A percentile compares a stretch with the other conserved stretches of the same genome.
phyloP scores from a whole-genome alignment of 1,139 yeast genomes.

The Pneumocystis carinii region DNA sequence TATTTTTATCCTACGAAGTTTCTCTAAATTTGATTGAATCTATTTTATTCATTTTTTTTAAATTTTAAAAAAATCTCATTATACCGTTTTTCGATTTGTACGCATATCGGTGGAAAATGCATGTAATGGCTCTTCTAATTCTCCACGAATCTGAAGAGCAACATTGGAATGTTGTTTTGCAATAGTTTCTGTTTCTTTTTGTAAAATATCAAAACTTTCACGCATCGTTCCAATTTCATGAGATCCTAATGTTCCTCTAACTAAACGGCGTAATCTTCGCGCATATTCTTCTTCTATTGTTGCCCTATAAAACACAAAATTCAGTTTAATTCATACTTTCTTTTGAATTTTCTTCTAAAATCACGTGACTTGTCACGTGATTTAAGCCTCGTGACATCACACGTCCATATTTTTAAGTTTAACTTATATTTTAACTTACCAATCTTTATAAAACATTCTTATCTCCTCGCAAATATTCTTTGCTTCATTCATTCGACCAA shows the following conservation, averaged over 20 bases:
- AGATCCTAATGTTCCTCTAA: slow-evolving; percentile 39
- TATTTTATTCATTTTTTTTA: slow-evolving; percentile 3
- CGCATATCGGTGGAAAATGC: slow-evolving; percentile 31
- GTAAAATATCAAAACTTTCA: slow-evolving; percentile 44
- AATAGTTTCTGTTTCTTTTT: slow-evolving; percentile 39
- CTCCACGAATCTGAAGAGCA: slow-evolving; percentile 31
- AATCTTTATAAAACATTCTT: slow-evolving; percentile 30
- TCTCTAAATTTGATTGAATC: slow-evolving; percentile 30
- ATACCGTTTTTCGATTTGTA: slow-evolving; percentile 32
- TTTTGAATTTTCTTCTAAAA: no score
- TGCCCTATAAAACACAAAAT: slow-evolving; percentile 22
- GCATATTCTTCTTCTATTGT: slow-evolving; percentile 62
- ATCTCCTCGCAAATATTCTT: slow-evolving; percentile 34
- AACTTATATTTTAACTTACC: slow-evolving; percentile 14
- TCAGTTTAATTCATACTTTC: not conserved
- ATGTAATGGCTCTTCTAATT: slow-evolving; percentile 31
- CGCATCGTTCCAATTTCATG: slow-evolving; percentile 47
- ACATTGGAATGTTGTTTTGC: slow-evolving; percentile 35
- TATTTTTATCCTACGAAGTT: slow-evolving; percentile 29
- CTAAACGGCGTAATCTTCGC: slow-evolving; percentile 31
- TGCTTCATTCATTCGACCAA: slow-evolving; percentile 48
- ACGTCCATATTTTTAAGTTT: no score
- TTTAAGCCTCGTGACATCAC: no score
- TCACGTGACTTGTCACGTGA: no score
- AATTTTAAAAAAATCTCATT: not conserved